Conservation (phyloP, 306 rosid genomes). For the Quercus agrifolia region DNA sequence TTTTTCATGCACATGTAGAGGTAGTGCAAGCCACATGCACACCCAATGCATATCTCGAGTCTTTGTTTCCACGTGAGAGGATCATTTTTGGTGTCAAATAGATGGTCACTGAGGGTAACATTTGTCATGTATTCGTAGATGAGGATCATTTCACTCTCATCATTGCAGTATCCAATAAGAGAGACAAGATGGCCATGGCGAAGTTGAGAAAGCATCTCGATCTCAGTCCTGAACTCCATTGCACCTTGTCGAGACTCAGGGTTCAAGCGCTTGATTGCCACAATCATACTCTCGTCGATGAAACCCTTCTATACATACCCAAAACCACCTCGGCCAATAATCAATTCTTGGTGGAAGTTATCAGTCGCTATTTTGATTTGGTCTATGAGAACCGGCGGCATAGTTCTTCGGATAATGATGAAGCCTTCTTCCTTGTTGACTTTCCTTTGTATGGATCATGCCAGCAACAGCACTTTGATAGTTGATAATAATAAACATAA, state of each 20-base stretch:
- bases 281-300: background rate
- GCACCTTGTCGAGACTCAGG: conserved; percentile 33
- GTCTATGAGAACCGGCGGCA: background rate
- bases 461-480: background rate
- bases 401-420: background rate
- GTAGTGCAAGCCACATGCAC: too few relatives aligned
- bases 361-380: background rate
- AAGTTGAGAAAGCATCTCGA: conserved; percentile 44
- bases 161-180: conserved; percentile 39
- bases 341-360: background rate
- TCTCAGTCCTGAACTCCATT: conserved; percentile 48
- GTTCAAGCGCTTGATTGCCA: conserved; percentile 27
- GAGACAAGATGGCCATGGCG: conserved; percentile 29
- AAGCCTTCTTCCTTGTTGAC: background rate
- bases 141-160: conserved; percentile 33
- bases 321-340: background rate
- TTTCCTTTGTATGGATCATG: background rate
- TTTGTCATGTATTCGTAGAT: conserved; percentile 38
- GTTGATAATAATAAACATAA: too few relatives aligned
- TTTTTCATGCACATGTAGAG: too few relatives aligned
- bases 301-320: conserved; percentile 11
- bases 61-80: too few relatives aligned
- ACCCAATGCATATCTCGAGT: too few relatives aligned
- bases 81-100: conserved; percentile 4
- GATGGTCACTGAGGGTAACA: conserved; percentile 16